These are phyloP conservation scores for Stylosanthes scabra DNA, from an alignment of 331 rosid genomes.

Conservation along the genomic window DNA sequence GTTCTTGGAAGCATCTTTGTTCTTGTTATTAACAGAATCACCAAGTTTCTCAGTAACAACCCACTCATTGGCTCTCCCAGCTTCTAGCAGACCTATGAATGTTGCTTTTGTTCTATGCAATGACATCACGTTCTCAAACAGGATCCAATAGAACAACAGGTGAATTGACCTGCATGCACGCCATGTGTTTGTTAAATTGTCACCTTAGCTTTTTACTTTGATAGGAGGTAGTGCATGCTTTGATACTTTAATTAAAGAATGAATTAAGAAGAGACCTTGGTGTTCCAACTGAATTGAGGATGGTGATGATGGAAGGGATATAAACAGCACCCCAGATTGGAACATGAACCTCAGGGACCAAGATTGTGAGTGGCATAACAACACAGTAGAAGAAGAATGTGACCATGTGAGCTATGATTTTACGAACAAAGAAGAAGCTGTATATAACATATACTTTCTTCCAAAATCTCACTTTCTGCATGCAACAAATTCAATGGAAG, in stretches of 20 bases:
- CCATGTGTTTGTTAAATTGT: no score
- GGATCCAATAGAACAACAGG: conserved; percentile 91
- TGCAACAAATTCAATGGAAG: conserved; percentile 3
- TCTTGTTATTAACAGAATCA: conserved; percentile 66
- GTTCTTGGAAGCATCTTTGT: conserved; percentile 65
- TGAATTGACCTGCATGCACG: conserved; percentile 71
- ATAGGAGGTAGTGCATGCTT: no score
- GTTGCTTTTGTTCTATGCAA: conserved; percentile 89
- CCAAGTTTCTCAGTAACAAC: conserved; percentile 88
- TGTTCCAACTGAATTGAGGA: conserved; percentile 91
- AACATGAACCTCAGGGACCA: conserved; percentile 88
- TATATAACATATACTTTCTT: conserved; percentile 87
- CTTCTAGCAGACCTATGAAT: conserved; percentile 71
- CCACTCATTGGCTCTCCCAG: conserved; percentile 83
- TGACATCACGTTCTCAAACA: conserved; percentile 93
- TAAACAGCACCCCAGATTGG: conserved; percentile 97
- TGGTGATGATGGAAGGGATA: conserved; percentile 88
- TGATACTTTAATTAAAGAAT: neutral
- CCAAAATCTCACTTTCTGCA: conserved; percentile 86
- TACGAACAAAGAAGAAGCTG: conserved; percentile 93
- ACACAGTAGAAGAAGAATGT: conserved; percentile 88
- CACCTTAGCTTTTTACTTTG: no score
- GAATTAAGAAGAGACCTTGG: conserved; percentile 60
- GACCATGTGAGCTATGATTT: conserved; percentile 85
- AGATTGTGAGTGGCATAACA: conserved; percentile 85